Conservation (phyloP, 129 eudicot genomes). For the Kitagawia praeruptora region DNA sequence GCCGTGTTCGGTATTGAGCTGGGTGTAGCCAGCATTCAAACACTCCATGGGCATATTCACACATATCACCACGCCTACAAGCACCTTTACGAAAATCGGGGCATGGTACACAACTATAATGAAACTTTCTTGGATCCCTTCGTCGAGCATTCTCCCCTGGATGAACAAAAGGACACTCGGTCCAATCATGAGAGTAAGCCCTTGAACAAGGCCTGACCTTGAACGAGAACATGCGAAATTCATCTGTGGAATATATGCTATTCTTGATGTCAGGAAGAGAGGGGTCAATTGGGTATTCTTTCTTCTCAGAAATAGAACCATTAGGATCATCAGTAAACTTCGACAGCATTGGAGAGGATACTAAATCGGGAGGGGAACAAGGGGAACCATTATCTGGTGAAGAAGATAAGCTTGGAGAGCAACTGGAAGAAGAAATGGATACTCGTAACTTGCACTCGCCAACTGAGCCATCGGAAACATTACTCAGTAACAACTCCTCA, state of each 20-base stretch:
- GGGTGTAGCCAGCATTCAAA: slow-evolving; percentile 32
- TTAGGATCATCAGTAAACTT: slow-evolving; percentile 7
- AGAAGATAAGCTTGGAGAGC: slow-evolving; percentile 8
- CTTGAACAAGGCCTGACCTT: slow-evolving; percentile 28
- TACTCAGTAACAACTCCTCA: neutral
- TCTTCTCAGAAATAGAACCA: slow-evolving; percentile 7
- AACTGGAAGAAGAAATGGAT: slow-evolving; percentile 7
- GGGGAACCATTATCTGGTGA: slow-evolving; percentile 19
- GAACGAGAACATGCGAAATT: slow-evolving; percentile 25
- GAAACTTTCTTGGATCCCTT: slow-evolving; percentile 25
- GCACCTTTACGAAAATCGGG: slow-evolving; percentile 25
- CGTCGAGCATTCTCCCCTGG: slow-evolving; percentile 29
- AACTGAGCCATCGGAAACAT: neutral
- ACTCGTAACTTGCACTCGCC: slow-evolving; percentile 8
- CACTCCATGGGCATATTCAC: slow-evolving; percentile 28
- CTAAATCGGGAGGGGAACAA: slow-evolving; percentile 17
- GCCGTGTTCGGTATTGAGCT: slow-evolving; percentile 24
- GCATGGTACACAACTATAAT: slow-evolving; percentile 27
- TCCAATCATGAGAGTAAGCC: slow-evolving; percentile 27
- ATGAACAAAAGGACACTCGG: slow-evolving; percentile 29
- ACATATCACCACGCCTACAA: slow-evolving; percentile 21
- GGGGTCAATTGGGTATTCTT: slow-evolving; percentile 20
- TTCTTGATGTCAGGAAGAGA: slow-evolving; percentile 24
- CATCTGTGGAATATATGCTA: slow-evolving; percentile 21
- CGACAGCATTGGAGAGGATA: slow-evolving; percentile 11